Conservation (phyloP, 2,329 filamentous ascomycete species). For the Macroventuria anomochaeta region DNA sequence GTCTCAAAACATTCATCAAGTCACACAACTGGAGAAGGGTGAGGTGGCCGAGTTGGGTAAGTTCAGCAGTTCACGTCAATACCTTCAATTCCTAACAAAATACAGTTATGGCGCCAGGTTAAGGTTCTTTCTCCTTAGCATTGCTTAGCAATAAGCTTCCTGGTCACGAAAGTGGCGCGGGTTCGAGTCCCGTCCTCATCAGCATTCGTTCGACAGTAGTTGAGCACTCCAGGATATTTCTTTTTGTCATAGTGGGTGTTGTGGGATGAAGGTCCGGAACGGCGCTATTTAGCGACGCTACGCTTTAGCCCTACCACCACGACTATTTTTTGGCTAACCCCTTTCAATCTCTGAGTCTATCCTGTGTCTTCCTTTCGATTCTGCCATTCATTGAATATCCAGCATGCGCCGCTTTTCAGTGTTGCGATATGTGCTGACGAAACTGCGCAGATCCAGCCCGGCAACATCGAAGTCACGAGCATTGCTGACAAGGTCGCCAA, state of each 20-base stretch:
- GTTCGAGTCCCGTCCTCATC: conserved; percentile 52
- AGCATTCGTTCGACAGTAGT: conserved; percentile 39
- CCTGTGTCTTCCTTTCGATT: background rate
- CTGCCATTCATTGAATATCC: background rate
- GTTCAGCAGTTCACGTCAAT: too few species aligned
- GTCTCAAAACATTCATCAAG: conserved; percentile 13
- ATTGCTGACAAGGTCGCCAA: conserved; percentile 81
- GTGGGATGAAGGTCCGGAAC: conserved; percentile 9
- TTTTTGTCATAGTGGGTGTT: conserved; percentile 23
- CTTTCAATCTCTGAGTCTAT: background rate
- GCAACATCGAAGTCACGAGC: conserved; percentile 75
- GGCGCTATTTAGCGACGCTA: conserved; percentile 13
- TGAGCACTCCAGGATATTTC: conserved; percentile 34
- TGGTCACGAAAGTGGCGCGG: conserved; percentile 51
- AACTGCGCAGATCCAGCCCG: conserved; percentile 71
- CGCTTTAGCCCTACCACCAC: conserved; percentile 1
- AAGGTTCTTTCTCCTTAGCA: conserved; percentile 32
- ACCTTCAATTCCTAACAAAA: background rate
- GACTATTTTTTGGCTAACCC: background rate
- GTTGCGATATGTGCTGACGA: conserved; percentile 16
- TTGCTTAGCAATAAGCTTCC: conserved; percentile 30
- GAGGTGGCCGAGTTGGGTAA: conserved; percentile 30
- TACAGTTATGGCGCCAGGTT: conserved; percentile 44
- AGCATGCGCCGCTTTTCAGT: background rate
- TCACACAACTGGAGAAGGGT: conserved; percentile 10